phyloP scores from a whole-genome alignment of 1,284 basidiomycete species.

The Ceratobasidium sp. region DNA sequence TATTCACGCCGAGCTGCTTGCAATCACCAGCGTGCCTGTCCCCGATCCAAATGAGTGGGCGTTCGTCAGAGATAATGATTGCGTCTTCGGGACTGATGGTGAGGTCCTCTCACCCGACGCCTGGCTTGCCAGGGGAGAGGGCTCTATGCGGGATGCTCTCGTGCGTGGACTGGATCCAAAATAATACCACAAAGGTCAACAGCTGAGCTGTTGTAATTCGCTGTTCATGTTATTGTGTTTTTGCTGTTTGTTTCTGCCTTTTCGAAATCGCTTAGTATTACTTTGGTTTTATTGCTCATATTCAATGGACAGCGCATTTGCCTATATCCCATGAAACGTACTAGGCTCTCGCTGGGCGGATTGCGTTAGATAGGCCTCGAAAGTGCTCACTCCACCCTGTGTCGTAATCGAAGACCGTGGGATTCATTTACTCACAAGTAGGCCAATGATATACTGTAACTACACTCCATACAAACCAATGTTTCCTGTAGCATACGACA shows the following conservation, averaged over 20 bases:
- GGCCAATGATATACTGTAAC: background rate
- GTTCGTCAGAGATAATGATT: conserved; percentile 43
- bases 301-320: no score
- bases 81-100: conserved; percentile 38
- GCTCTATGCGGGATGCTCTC: conserved; percentile 13
- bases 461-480: conserved; percentile 9
- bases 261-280: background rate
- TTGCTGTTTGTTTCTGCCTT: background rate
- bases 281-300: no score
- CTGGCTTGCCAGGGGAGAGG: conserved; percentile 36
- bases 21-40: conserved; percentile 47
- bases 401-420: no score
- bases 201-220: background rate
- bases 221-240: background rate
- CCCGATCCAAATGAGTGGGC: conserved; percentile 46
- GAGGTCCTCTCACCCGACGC: conserved; percentile 28
- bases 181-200: background rate
- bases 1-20: conserved; percentile 49
- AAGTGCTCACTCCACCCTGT: no score
- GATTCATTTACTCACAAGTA: background rate
- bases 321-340: no score
- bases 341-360: no score
- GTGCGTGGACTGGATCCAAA: background rate
- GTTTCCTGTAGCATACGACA: background rate
- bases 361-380: no score